Percentiles rank a stretch among this genome's conserved stretches.
Conservation (phyloP, 495 filamentous ascomycete species). For the Annulohypoxylon stygium region DNA sequence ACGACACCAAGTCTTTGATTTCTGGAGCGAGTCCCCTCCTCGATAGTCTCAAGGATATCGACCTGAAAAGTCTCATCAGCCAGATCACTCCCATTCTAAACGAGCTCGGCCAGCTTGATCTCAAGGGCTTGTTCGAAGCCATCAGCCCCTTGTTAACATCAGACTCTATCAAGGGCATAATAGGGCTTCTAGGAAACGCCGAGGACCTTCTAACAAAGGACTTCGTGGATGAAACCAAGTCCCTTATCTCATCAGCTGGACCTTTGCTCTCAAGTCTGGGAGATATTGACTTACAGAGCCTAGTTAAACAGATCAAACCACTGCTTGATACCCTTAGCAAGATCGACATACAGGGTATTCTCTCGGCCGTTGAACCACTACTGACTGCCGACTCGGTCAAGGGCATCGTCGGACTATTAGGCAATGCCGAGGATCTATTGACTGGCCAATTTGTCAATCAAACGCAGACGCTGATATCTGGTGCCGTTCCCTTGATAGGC, state of each 20-base stretch:
- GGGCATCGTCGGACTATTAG: conserved; percentile 55
- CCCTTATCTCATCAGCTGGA: conserved; percentile 53
- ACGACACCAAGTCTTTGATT: conserved; percentile 59
- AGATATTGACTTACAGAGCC: conserved; percentile 50
- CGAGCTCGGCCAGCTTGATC: conserved; percentile 45
- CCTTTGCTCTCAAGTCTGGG: conserved; percentile 53
- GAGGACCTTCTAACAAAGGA: conserved; percentile 56
- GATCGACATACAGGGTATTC: conserved; percentile 49
- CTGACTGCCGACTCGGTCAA: conserved; percentile 57
- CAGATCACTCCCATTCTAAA: conserved; percentile 56
- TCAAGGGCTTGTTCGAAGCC: conserved; percentile 46
- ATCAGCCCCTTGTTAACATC: conserved; percentile 53
- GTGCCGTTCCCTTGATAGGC: conserved; percentile 53
- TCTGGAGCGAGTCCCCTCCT: conserved; percentile 54
- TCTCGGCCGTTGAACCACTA: conserved; percentile 49
- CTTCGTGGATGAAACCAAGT: conserved; percentile 59
- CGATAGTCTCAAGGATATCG: conserved; percentile 52
- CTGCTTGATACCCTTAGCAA: conserved; percentile 48
- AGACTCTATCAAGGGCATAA: conserved; percentile 55
- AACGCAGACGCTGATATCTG: conserved; percentile 54
- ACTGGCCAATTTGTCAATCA: conserved; percentile 59
- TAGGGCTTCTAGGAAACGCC: conserved; percentile 58
- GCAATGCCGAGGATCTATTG: conserved; percentile 58
- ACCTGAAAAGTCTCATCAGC: conserved; percentile 52
- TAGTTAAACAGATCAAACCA: conserved; percentile 49